phyloP scores from a whole-genome alignment of 164 flowering plant genomes.

The Berberis thunbergii region DNA sequence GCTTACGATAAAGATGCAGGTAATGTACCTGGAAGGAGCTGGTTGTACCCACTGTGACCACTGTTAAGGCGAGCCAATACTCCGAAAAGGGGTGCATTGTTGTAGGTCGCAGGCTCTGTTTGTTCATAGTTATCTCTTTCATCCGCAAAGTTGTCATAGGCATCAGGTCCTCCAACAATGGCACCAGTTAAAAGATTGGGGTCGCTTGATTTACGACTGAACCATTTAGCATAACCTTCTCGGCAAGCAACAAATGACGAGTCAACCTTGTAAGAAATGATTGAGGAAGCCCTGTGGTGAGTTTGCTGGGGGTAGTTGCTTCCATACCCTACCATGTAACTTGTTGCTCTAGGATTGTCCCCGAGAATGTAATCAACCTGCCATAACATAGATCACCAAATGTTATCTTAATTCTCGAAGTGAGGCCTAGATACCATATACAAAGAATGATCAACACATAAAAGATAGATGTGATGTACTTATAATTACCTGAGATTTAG shows the following conservation, averaged over 20 bases:
- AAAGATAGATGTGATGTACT: too few relatives aligned
- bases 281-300: constrained; percentile 77
- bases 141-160: constrained; percentile 75
- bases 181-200: constrained; percentile 82
- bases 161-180: constrained; percentile 86
- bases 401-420: not conserved
- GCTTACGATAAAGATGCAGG: not conserved
- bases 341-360: constrained; percentile 82
- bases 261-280: constrained; percentile 54
- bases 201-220: constrained; percentile 48
- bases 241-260: constrained; percentile 59
- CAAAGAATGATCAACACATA: not conserved
- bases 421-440: not conserved
- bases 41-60: constrained; percentile 62
- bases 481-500: constrained; percentile 62
- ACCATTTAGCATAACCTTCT: constrained; percentile 79
- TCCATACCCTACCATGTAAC: constrained; percentile 91
- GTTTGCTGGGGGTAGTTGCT: constrained; percentile 59
- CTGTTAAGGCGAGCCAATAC: constrained; percentile 58
- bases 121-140: constrained; percentile 73
- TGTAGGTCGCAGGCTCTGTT: constrained; percentile 87
- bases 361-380: constrained; percentile 90
- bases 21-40: constrained; percentile 74
- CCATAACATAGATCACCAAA: not conserved
- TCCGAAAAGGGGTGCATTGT: constrained; percentile 83